Conservation (phyloP, 2,329 filamentous ascomycete genomes). For the Scytalidium sp. region DNA sequence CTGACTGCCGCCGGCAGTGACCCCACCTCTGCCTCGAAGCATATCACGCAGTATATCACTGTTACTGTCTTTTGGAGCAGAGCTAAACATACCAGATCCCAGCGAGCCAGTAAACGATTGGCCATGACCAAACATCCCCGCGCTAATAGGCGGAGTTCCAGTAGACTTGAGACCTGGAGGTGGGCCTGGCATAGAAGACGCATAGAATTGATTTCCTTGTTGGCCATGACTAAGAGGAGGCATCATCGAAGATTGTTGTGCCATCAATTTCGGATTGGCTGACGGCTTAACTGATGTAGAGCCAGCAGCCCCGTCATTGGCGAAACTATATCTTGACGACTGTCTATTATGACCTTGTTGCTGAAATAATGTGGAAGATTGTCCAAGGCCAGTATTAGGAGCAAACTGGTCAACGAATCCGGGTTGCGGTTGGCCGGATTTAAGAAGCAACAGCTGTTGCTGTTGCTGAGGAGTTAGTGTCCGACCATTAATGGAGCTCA, state of each 20-base stretch:
- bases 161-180: conserved; percentile 94
- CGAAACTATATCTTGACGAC: conserved; percentile 83
- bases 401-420: conserved; percentile 60
- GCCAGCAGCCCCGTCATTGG: conserved; percentile 66
- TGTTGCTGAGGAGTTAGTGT: conserved; percentile 80
- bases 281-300: conserved; percentile 67
- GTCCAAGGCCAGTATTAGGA: conserved; percentile 48
- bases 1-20: conserved; percentile 60
- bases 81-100: conserved; percentile 56
- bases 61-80: conserved; percentile 67
- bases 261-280: conserved; percentile 78
- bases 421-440: conserved; percentile 36
- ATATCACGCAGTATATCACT: conserved; percentile 80
- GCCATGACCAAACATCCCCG: conserved; percentile 85
- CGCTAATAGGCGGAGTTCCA: conserved; percentile 82
- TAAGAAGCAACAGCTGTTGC: conserved; percentile 59
- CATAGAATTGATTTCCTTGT: conserved; percentile 71
- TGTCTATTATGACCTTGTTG: conserved; percentile 74
- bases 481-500: conserved; percentile 62
- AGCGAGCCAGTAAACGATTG: conserved; percentile 75
- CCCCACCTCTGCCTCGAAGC: conserved; percentile 64
- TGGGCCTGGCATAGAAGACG: conserved; percentile 82
- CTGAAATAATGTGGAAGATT: conserved; percentile 50
- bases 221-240: conserved; percentile 51
- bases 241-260: conserved; percentile 87